Base-by-base conservation (phyloP, 352 stramenopile genomes). In the Phytophthora colocasiae region DNA sequence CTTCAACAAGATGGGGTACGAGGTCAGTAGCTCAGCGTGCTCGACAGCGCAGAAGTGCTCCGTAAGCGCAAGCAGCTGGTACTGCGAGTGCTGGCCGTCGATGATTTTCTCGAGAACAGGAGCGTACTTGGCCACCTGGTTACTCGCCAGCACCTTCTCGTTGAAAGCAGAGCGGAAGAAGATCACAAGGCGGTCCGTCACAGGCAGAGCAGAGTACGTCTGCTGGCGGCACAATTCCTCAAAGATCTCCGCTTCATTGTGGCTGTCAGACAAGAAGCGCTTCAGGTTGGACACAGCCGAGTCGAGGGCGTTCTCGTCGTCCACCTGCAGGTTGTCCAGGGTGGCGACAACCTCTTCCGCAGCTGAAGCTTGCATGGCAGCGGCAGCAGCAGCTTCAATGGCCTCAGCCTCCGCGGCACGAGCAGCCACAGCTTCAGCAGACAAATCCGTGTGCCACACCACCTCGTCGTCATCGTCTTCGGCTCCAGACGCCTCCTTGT, bases 1-100 rank as follows among this genome's bases (percentile, higher is more conserved):
- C 87, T 99, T 99, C 22, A 99, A 77, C 27, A 99, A 77, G 38
- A 99, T 91, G 29, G 97, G 91, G 76, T 98, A 99, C 41, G 85
- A 84, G 27, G 66, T 70, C 17, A 83, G 61, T 15, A 96, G 60
- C 26, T 85, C 72, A 15, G 93, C 83, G 60, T 96, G 87, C 71
- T 97, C 87, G 10, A 98, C 90, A 5, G 85, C 90, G 59, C 89
- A 98, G 43, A 98, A 90, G 48, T 93, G 81, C 72, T 98, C 95
- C 17, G 83, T 81, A 9, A 97, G 78, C 27, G 92, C 92, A 60
- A 99, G 96, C 41, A 98, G 83, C 66, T 98, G 96, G 69, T 93
- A 89, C 83, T 98, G 91, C 66, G 96, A 91, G 55, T 97, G 93
- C 22, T 80, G 73, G 31, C 89, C 93, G 22, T 92, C 88, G 29